Percentiles rank a stretch among this genome's conserved stretches.
Conservation (phyloP, 1,139 yeast genomes). For the Spathaspora sp. region DNA sequence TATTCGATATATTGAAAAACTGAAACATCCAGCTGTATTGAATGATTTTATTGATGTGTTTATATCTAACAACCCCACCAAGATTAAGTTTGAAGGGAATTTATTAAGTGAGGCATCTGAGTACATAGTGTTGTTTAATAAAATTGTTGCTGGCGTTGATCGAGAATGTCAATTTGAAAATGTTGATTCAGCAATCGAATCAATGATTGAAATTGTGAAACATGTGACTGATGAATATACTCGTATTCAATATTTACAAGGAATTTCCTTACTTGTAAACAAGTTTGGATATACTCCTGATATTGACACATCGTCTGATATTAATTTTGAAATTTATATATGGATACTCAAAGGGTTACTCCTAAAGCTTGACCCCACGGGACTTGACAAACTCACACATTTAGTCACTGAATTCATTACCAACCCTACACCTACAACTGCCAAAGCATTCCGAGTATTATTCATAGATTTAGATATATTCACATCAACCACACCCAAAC, state of each 20-base stretch:
- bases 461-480: constrained; percentile 65
- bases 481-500: constrained; percentile 33
- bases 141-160: constrained; percentile 53
- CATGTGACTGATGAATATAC: constrained; percentile 22
- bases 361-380: constrained; percentile 52
- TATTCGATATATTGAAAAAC: constrained; percentile 33
- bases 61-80: background rate
- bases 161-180: constrained; percentile 18
- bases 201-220: constrained; percentile 18
- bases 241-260: constrained; percentile 59
- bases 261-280: constrained; percentile 59
- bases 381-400: constrained; percentile 38
- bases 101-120: constrained; percentile 35
- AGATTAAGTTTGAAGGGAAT: constrained; percentile 15
- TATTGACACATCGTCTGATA: constrained; percentile 3
- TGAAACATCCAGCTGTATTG: constrained; percentile 40
- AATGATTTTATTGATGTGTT: constrained; percentile 25
- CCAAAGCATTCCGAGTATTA: constrained; percentile 54
- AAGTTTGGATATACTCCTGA: constrained; percentile 22
- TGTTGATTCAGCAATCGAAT: constrained; percentile 14
- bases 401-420: constrained; percentile 29
- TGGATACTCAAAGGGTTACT: constrained; percentile 78
- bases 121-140: constrained; percentile 48
- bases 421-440: constrained; percentile 13
- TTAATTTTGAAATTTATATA: constrained; percentile 49